Base-by-base conservation (phyloP, 139 green algal genomes). In the Tetraselmis chui region DNA sequence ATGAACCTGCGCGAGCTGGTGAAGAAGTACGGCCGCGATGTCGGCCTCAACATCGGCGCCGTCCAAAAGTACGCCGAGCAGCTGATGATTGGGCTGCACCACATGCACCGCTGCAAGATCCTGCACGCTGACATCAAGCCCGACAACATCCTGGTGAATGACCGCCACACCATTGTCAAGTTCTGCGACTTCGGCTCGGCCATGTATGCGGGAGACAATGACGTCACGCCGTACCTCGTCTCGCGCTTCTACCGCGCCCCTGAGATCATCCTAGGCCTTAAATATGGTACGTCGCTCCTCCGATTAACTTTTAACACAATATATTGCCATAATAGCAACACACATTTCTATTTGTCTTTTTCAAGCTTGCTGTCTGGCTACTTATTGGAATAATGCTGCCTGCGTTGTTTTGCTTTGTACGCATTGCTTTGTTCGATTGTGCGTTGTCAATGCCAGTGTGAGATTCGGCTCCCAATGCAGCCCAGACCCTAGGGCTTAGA, bases 61-160 rank as follows among this genome's bases (percentile, higher is more conserved):
- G 97, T 99, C 77, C 91, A 91, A 5, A 87, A 94, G 81, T 99
- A 97, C 80, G 90, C 95, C 0, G 87, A 88, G 30, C 97, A 99
- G 92, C 89, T 99, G 87, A 89, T 99, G 82, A 88, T 97, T 26
- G 92, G 93, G 2, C 91, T 99, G 81, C 90, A 95, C 79, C 97
- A 98, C 89, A 86, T 98, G 75, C 87, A 91, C 59, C 59, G 79
- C 83, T 96, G 92, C 81, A 89, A 90, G 30, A 89, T 99, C 31
- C 90, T 99, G 59, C 97, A 99, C 83, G 96, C 97, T 2, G 97
- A 99, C 88, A 97, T 99, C 90, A 99, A 99, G 92, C 97, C 97
- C 1, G 97, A 99, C 91, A 99, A 99, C 92, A 97, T 99, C 76
- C 94, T 99, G 27, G 91, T 98, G 59, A 98, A 97, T 85, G 88